phyloP scores from a whole-genome alignment of 345 rosid species.

The Hevea brasiliensis region DNA sequence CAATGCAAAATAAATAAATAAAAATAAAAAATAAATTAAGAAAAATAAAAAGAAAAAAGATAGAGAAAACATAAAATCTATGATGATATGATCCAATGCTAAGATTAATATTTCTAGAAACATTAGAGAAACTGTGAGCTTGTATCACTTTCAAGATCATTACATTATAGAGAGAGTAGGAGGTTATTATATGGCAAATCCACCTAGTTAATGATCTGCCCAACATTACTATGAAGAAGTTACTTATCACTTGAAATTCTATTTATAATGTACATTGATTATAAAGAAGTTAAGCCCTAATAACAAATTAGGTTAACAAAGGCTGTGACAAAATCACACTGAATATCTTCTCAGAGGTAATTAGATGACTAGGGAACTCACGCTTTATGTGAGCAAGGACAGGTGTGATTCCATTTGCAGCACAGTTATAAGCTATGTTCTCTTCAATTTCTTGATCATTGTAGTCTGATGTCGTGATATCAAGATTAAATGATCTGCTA shows the following conservation, averaged over 20 bases:
- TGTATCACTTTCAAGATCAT: not conserved
- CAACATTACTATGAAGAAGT: not conserved
- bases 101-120: not conserved
- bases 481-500: constrained; percentile 55
- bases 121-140: constrained; percentile 1
- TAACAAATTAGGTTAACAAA: not conserved
- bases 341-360: not conserved
- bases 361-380: constrained; percentile 36
- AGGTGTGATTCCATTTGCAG: constrained; percentile 63
- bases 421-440: constrained; percentile 83
- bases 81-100: not conserved
- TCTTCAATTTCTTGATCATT: constrained; percentile 86
- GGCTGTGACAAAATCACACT: too few species aligned
- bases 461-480: constrained; percentile 88
- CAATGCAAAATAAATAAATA: not conserved
- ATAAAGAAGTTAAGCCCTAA: not conserved
- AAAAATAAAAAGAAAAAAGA: not conserved
- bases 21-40: not conserved
- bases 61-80: not conserved
- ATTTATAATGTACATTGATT: not conserved
- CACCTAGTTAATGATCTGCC: not conserved
- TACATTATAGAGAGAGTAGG: not conserved
- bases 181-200: not conserved
- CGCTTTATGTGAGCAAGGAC: constrained; percentile 81
- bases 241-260: constrained; percentile 5